Evolutionary conservation across 2,329 filamentous ascomycete species (phyloP).

Genomic region (Macrophomina phaseolina): DNA sequence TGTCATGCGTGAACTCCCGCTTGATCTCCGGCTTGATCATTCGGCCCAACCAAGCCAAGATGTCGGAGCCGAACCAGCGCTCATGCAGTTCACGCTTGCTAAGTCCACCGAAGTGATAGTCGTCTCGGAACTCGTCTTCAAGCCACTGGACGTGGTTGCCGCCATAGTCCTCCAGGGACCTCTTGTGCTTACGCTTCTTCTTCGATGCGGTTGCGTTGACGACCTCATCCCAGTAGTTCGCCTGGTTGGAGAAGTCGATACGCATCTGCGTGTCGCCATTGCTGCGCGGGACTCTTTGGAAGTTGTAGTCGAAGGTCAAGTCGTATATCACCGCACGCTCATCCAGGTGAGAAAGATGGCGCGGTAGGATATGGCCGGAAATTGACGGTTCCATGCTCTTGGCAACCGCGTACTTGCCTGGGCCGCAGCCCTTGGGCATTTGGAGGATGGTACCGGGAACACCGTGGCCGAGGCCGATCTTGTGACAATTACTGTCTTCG

Average conservation of each 20-base stretch:
- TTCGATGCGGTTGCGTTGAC: constrained; percentile 31
- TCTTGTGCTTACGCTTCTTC: constrained; percentile 36
- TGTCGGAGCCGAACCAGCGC: constrained; percentile 44
- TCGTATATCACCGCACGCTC: constrained; percentile 28
- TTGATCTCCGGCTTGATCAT: constrained; percentile 34
- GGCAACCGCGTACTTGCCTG: constrained; percentile 49
- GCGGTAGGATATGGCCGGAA: constrained; percentile 33
- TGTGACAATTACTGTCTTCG: constrained; percentile 45
- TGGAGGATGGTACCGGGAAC: constrained; percentile 48
- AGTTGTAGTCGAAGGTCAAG: constrained; percentile 31
- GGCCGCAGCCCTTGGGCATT: constrained; percentile 50
- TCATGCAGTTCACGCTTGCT: constrained; percentile 40
- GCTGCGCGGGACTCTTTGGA: constrained; percentile 26
- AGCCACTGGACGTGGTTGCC: constrained; percentile 46
- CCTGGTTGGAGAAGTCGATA: constrained; percentile 29
- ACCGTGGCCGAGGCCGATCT: constrained; percentile 46
- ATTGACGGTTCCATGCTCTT: constrained; percentile 34
- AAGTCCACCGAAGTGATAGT: constrained; percentile 38
- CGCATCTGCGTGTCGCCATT: constrained; percentile 29
- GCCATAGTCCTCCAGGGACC: constrained; percentile 37
- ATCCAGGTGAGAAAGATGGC: constrained; percentile 31
- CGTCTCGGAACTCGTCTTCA: constrained; percentile 48
- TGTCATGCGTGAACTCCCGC: constrained; percentile 35
- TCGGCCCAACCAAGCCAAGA: constrained; percentile 39
- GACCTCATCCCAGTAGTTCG: constrained; percentile 30